Evolutionary conservation across 2,329 filamentous ascomycete species (phyloP), one percentile per base, ranked within the genome.

Genomic region (Ophiostoma himal-ulmi): DNA sequence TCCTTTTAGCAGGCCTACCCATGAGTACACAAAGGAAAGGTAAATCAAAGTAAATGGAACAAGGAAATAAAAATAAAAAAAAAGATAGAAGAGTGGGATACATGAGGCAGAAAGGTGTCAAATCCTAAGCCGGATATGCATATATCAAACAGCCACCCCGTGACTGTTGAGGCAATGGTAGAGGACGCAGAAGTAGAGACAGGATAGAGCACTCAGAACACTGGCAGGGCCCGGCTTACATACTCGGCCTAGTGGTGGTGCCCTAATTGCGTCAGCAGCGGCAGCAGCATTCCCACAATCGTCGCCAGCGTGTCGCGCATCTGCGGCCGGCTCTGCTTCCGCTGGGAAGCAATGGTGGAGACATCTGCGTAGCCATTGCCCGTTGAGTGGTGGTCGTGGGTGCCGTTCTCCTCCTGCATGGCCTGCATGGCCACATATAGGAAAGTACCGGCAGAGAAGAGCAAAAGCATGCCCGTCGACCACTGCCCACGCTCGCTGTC

Each of bases 371-470:
- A 88, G 68, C 88, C 84, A 73, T 89, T 88, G 48, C 80, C 66
- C 20, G 70, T 77, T 5, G 79, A 75, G 68, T 82, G 79, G 71
- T 86, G 82, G n/a, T 87, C 82, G 73, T 88, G 83, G 6, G 36
- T 34, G 68, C 81, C 79, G 68, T 83, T 82, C 30, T 89, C 87
- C 76, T 97, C 94, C 77, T 96, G 92, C 93, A 98, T 97, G 0
- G 94, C 93, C 77, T 99, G 95, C 94, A 98, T 97, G 0, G 95
- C 95, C 62, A 99, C 95, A 77, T 98, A 97, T 90, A 99, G 80
- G 77, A 99, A 99, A 0, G 95, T 99, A 20, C 95, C 95, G 0
- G 91, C 95, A 0, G 93, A 97, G 78, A 99, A 99, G n/a, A 98
- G 82, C 10, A 99, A 82, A 62, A 98, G 82, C 84, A 97, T 92